Conservation (phyloP, 805 yeast genomes). For the Saturnispora bothae region DNA sequence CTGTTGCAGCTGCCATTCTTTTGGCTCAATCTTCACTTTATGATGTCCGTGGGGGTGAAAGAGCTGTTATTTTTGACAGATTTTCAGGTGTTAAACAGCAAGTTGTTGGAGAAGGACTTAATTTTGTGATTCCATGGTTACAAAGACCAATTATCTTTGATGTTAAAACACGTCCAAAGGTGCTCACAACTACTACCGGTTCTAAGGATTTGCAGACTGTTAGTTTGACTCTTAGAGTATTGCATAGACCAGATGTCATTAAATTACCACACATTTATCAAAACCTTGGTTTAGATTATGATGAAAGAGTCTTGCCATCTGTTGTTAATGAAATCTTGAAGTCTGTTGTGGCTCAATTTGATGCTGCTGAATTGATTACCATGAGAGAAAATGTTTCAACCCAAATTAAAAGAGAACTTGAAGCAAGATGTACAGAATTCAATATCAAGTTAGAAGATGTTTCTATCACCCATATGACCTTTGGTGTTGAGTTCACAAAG, state of each 20-base stretch:
- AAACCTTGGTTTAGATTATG: constrained; percentile 86
- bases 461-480: constrained; percentile 94
- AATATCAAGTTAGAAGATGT: constrained; percentile 91
- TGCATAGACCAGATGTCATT: constrained; percentile 86
- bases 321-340: constrained; percentile 95
- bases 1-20: constrained; percentile 57
- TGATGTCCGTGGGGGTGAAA: constrained; percentile 91
- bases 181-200: constrained; percentile 89
- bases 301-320: constrained; percentile 95
- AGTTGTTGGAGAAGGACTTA: constrained; percentile 97
- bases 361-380: constrained; percentile 95
- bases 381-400: constrained; percentile 93
- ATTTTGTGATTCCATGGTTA: constrained; percentile 91
- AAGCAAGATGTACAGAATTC: constrained; percentile 77
- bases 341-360: constrained; percentile 95
- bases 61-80: constrained; percentile 94
- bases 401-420: constrained; percentile 77
- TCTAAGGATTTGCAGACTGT: constrained; percentile 97
- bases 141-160: constrained; percentile 86
- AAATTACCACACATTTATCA: constrained; percentile 82
- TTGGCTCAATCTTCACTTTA: constrained; percentile 77
- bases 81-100: constrained; percentile 74
- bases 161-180: constrained; percentile 91
- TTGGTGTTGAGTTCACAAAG: constrained; percentile 92
- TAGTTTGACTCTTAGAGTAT: constrained; percentile 80